These are phyloP conservation scores for Xanthoconium purpureum DNA, from an alignment of 768 basidiomycete genomes.

Conservation along the genomic window DNA sequence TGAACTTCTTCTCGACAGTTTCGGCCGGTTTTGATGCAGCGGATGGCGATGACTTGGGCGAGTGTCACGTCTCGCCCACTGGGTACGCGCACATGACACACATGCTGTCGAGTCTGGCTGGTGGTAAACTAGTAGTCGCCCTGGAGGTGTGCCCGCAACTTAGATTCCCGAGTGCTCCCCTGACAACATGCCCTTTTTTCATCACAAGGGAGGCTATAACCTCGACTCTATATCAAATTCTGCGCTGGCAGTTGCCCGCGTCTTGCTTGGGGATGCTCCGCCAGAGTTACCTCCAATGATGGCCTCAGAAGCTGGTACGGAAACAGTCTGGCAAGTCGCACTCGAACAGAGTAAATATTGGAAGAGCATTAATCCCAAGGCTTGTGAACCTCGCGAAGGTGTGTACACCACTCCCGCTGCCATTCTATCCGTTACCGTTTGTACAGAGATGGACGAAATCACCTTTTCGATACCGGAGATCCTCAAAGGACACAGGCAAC, in stretches of 20 bases:
- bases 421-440: neutral
- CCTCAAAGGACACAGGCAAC: constrained; percentile 84
- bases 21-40: constrained; percentile 99
- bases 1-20: constrained; percentile 46
- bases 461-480: constrained; percentile 76
- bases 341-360: constrained; percentile 87
- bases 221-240: constrained; percentile 85
- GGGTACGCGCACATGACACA: constrained; percentile 99
- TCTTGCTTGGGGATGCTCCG: constrained; percentile 89
- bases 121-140: constrained; percentile 86
- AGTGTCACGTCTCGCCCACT: constrained; percentile 84
- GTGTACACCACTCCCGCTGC: neutral
- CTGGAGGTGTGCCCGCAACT: constrained; percentile 66
- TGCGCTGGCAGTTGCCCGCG: constrained; percentile 78
- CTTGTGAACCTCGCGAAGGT: constrained; percentile 83
- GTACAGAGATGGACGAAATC: constrained; percentile 57
- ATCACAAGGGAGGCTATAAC: constrained; percentile 86
- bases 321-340: constrained; percentile 87
- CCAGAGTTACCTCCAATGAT: constrained; percentile 67
- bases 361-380: constrained; percentile 80
- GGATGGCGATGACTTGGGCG: constrained; percentile 86
- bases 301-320: constrained; percentile 78
- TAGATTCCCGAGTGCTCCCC: neutral
- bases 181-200: constrained; percentile 1
- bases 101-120: constrained; percentile 86